These are phyloP conservation scores for Mortierella sp. DNA, from an alignment of 371 early-diverging fungal genomes.

Conservation along the genomic window DNA sequence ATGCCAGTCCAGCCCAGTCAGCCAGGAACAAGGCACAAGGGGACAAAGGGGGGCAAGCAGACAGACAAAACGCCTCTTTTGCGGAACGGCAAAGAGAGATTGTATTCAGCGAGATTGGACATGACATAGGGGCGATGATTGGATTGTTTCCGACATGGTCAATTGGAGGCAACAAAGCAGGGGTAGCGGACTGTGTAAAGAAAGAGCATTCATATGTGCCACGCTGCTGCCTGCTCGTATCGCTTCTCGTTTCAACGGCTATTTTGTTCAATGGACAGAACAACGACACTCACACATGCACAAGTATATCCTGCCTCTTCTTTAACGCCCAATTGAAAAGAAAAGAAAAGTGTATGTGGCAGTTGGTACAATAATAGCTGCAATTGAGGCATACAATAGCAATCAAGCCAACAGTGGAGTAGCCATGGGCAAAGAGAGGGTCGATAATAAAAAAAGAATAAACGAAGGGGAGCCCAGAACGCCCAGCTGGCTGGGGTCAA, in stretches of 20 bases:
- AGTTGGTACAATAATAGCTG: background rate
- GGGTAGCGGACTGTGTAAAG: too few relatives aligned
- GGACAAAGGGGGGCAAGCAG: background rate
- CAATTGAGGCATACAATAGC: background rate
- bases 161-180: background rate
- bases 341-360: background rate
- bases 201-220: too few relatives aligned
- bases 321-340: background rate
- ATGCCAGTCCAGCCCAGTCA: background rate
- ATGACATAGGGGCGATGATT: background rate
- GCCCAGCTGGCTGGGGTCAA: background rate
- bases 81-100: background rate
- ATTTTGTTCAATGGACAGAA: background rate
- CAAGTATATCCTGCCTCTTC: background rate
- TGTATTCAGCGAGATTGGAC: too few relatives aligned
- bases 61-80: background rate
- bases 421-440: background rate
- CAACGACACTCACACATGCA: background rate
- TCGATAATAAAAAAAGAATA: conserved; percentile 1
- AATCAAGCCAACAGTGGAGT: background rate
- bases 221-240: too few relatives aligned
- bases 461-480: background rate
- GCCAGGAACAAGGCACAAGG: background rate
- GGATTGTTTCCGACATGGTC: background rate
- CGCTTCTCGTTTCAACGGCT: background rate